Evolutionary conservation across 768 basidiomycete genomes (phyloP), one percentile per base, ranked within the genome.

Genomic region (Termitomyces sp.): DNA sequence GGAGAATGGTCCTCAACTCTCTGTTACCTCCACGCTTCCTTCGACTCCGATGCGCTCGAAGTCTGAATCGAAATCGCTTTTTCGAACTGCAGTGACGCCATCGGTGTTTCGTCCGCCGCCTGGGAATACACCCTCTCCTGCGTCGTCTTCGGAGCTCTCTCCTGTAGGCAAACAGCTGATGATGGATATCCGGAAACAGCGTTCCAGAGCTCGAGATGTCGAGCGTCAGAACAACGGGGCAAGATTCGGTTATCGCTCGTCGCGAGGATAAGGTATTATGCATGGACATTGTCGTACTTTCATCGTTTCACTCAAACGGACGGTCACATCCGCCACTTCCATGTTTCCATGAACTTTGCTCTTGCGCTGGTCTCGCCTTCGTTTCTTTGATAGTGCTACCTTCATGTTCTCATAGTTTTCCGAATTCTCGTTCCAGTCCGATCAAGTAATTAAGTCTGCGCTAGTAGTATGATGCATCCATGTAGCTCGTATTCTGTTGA

Each of bases 91-190:
- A 51, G 69, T 77, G 15, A 66, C 70, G 19, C 70, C 74, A 21
- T 63, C 71, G 45, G 78, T 80, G 43, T 84, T 82, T 49, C 75
- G 72, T 45, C 73, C 75, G 10, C 78, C 79, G 6, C 65, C 67
- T 28, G 70, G 71, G 12, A 74, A 70, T 54, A 64, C 66, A 30
- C 78, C 84, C 3, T 88, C 86, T 1, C 86, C 88, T 21, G 79
- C 85, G 22, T 84, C 80, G 28, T 88, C 88, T 2, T 80, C 87
- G 10, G 89, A 90, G 58, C 71, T 91, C 48, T 90, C 88, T 19
- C 86, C 86, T 14, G 70, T 84, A 32, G 84, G 79, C 5, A 77
- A 75, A 60, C 77, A 84, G 64, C 75, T 90, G 63, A 90, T 90
- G 88, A 70, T 72, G 54, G 77, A 84, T 60, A 65, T 85, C 43